Evolutionary conservation across 495 filamentous ascomycete genomes (phyloP).

Genomic region (Aspergillus biplanus): DNA sequence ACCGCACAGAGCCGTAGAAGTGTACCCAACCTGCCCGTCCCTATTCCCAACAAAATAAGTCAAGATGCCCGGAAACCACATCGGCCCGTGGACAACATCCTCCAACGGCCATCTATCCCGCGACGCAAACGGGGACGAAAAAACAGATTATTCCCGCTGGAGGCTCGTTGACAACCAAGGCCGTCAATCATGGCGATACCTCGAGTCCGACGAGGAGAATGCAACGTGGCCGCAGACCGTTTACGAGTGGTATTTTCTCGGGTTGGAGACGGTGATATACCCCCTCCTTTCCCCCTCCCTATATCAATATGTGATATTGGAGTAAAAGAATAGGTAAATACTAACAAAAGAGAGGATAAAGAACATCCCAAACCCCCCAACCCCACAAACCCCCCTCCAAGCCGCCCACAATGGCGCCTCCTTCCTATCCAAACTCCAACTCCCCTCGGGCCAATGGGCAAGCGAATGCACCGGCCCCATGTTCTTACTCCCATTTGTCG

Average conservation of each 20-base stretch:
- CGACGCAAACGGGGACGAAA: not conserved
- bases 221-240: not conserved
- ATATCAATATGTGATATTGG: not conserved
- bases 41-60: too few species aligned
- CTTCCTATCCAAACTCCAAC: slow-evolving; percentile 5
- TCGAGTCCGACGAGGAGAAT: not conserved
- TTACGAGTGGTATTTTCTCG: not conserved
- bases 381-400: not conserved
- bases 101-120: not conserved
- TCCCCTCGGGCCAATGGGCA: slow-evolving; percentile 2
- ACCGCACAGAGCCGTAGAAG: too few species aligned
- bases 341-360: not conserved
- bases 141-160: not conserved
- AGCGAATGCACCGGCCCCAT: slow-evolving; percentile 11
- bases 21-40: too few species aligned
- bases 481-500: slow-evolving; percentile 3
- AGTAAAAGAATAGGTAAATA: not conserved
- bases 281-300: too few species aligned
- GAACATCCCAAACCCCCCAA: not conserved
- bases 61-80: not conserved
- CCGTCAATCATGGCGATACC: not conserved
- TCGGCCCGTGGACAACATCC: not conserved
- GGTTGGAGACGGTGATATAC: not conserved
- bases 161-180: not conserved
- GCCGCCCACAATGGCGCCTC: not conserved